These are phyloP conservation scores for Massariosphaeria phaeospora DNA, from an alignment of 495 filamentous ascomycete genomes.

Conservation along the genomic window DNA sequence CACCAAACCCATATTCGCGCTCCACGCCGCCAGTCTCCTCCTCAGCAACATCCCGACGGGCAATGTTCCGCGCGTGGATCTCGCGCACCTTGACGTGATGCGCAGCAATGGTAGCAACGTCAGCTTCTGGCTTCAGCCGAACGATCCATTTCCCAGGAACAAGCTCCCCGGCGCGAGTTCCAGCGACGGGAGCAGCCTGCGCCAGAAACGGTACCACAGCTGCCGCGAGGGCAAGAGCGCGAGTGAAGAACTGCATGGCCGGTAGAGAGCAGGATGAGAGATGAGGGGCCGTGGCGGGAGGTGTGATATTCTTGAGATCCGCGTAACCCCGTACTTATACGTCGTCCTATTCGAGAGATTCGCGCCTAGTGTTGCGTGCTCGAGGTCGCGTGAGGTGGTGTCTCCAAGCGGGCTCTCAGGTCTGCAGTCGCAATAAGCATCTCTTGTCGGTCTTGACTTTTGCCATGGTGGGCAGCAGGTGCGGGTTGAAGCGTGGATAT, in stretches of 20 bases:
- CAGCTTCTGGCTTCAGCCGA: constrained; percentile 10
- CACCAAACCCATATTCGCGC: constrained; percentile 85
- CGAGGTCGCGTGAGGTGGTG: neutral
- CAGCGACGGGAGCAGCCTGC: neutral
- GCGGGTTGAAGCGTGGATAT: neutral
- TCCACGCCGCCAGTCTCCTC: constrained; percentile 60
- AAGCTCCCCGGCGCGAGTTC: neutral
- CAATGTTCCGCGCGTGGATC: constrained; percentile 20
- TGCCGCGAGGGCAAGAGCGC: constrained; percentile 14
- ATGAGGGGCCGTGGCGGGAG: neutral
- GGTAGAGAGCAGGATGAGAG: neutral
- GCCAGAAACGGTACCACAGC: constrained; percentile 10
- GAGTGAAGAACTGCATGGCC: constrained; percentile 22
- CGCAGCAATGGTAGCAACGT: constrained; percentile 8
- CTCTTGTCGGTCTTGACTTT: neutral
- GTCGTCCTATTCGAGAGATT: neutral
- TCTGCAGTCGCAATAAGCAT: neutral
- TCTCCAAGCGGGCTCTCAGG: neutral
- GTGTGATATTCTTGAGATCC: neutral
- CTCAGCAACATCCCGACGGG: constrained; percentile 1
- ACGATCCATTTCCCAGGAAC: constrained; percentile 25
- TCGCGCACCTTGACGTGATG: constrained; percentile 9
- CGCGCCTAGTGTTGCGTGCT: neutral
- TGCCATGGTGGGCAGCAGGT: neutral
- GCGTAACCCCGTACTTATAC: neutral